Conservation (phyloP, 2,329 filamentous ascomycete genomes). For the Metarhizium humberi region DNA sequence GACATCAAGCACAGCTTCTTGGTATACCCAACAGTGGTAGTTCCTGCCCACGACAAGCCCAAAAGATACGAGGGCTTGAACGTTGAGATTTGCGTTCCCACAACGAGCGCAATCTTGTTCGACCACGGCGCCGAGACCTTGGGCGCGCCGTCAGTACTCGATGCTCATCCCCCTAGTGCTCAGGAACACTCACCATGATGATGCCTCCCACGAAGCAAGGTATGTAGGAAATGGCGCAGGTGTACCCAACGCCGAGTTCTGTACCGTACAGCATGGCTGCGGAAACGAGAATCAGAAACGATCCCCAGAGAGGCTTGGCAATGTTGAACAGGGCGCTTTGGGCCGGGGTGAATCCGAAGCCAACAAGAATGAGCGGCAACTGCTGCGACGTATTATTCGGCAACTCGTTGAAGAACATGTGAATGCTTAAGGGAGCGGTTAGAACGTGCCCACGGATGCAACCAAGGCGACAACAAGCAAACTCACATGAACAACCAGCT, state of each 20-base stretch:
- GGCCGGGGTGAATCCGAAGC: conserved; percentile 14
- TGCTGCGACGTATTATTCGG: conserved; percentile 17
- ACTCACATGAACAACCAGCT: conserved; percentile 13
- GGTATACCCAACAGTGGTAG: conserved; percentile 14
- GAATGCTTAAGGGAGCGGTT: conserved; percentile 5
- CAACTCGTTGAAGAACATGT: conserved; percentile 18
- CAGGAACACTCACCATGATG: conserved; percentile 9
- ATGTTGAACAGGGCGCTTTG: conserved; percentile 17
- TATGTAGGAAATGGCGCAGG: conserved; percentile 16
- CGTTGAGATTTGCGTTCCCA: conserved; percentile 19
- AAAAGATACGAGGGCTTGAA: conserved; percentile 20
- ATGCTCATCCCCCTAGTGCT: background rate
- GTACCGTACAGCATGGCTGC: conserved; percentile 13
- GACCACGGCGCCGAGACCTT: conserved; percentile 15
- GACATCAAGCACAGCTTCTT: conserved; percentile 15
- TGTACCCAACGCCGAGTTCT: conserved; percentile 14
- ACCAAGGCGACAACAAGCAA: too few species aligned
- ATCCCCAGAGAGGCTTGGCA: conserved; percentile 13
- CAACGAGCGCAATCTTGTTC: conserved; percentile 18
- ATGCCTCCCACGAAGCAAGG: conserved; percentile 15
- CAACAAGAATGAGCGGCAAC: conserved; percentile 15
- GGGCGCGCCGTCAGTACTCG: too few species aligned
- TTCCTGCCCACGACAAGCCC: conserved; percentile 17
- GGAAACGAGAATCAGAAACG: conserved; percentile 12
- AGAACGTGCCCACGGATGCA: too few species aligned